Evolutionary conservation across 805 yeast genomes (phyloP).

Genomic region (Candida maris): DNA sequence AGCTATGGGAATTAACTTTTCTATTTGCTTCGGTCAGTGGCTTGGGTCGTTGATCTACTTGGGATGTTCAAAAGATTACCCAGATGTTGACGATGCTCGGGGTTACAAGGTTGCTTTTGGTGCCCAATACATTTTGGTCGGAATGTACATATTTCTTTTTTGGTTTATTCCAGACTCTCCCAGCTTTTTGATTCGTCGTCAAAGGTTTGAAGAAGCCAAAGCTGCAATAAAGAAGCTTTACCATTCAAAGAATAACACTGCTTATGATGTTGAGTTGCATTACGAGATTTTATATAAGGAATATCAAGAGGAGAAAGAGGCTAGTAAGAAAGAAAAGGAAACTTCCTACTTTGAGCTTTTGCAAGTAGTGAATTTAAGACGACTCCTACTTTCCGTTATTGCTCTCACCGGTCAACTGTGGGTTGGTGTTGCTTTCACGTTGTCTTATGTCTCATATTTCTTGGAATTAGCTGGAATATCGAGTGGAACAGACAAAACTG

Average conservation of each 20-base stretch:
- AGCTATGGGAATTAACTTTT: conserved; percentile 4
- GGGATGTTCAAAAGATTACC: conserved; percentile 3
- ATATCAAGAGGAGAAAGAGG: background rate
- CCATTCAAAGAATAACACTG: conserved; percentile 2
- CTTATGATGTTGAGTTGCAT: conserved; percentile 1
- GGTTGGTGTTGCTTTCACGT: conserved; percentile 3
- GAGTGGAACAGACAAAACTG: conserved; percentile 3
- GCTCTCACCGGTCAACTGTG: conserved; percentile 4
- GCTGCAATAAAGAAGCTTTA: conserved; percentile 3
- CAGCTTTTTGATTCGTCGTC: background rate
- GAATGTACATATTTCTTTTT: conserved; percentile 1
- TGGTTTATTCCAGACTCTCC: conserved; percentile 6
- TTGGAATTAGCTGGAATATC: conserved; percentile 6
- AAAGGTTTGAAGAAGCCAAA: conserved; percentile 1
- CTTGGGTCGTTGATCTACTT: conserved; percentile 2
- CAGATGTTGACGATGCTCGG: conserved; percentile 1
- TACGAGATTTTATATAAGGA: conserved; percentile 3
- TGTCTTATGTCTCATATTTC: conserved; percentile 6
- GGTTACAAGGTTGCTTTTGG: conserved; percentile 3
- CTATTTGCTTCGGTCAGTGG: conserved; percentile 4
- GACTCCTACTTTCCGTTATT: conserved; percentile 1
- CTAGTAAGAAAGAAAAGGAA: background rate
- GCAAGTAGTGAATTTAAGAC: background rate
- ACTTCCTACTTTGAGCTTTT: conserved; percentile 3
- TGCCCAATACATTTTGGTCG: conserved; percentile 2